A percentile compares a stretch with the other conserved stretches of the same genome.
Conservation (phyloP, 179 eudicot species). For the Pouteria campechiana region DNA sequence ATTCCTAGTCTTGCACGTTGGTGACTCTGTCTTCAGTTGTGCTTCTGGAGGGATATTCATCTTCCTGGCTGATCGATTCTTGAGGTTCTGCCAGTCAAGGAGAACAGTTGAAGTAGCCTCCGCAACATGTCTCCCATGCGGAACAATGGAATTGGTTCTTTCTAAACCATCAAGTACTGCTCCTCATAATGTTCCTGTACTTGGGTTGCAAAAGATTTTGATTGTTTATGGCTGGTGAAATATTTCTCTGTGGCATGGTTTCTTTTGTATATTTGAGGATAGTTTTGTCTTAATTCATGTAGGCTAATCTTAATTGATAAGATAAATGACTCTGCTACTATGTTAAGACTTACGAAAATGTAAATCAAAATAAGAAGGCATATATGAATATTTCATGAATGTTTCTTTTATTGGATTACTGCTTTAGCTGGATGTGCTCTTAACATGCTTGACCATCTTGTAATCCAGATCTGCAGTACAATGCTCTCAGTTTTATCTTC, state of each 20-base stretch:
- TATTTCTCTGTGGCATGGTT: too few relatives aligned
- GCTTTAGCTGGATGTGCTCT: not conserved
- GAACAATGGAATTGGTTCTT: constrained; percentile 3
- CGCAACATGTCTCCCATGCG: constrained; percentile 4
- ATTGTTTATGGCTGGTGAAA: too few relatives aligned
- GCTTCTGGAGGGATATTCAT: constrained; percentile 6
- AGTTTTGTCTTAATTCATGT: too few relatives aligned
- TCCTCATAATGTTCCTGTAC: too few relatives aligned
- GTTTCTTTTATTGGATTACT: not conserved
- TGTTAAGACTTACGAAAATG: too few relatives aligned
- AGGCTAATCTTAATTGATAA: too few relatives aligned
- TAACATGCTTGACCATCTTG: not conserved
- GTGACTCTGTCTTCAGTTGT: constrained; percentile 4
- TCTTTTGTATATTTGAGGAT: too few relatives aligned
- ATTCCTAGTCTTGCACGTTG: constrained; percentile 4
- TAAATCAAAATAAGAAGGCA: too few relatives aligned
- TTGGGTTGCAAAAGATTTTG: too few relatives aligned
- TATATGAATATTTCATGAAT: too few relatives aligned
- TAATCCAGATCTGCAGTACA: constrained; percentile 65
- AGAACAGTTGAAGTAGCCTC: constrained; percentile 2
- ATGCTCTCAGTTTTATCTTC: constrained; percentile 88
- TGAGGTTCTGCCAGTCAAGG: constrained; percentile 9
- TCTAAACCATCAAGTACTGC: constrained; percentile 9
- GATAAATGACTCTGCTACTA: too few relatives aligned
- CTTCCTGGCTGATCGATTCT: constrained; percentile 8